Percentiles rank a stretch among this genome's conserved stretches.
These are phyloP conservation scores for Globisporangium megalacanthum DNA, from an alignment of 352 stramenopile species.

Conservation along the genomic window DNA sequence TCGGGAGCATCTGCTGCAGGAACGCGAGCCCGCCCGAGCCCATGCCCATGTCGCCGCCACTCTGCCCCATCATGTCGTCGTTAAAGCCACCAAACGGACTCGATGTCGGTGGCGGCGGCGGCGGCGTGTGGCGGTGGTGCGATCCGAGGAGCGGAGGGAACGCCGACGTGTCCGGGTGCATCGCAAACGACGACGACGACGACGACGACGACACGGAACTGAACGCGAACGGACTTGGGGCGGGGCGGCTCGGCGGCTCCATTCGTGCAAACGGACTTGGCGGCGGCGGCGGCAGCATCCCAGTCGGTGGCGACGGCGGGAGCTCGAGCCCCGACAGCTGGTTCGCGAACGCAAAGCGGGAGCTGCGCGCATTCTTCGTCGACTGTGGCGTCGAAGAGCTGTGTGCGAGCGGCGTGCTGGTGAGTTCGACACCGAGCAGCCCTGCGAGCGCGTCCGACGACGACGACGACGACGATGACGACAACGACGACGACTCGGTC, in stretches of 20 bases:
- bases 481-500: slow-evolving; percentile 31
- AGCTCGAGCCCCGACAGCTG: slow-evolving; percentile 20
- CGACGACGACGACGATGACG: neutral
- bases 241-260: slow-evolving; percentile 9
- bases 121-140: slow-evolving; percentile 21
- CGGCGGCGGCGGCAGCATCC: slow-evolving; percentile 1
- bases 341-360: slow-evolving; percentile 81
- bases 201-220: neutral
- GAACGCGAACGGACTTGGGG: slow-evolving; percentile 17
- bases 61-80: slow-evolving; percentile 7
- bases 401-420: slow-evolving; percentile 35
- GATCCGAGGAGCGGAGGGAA: slow-evolving; percentile 39
- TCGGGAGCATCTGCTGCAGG: slow-evolving; percentile 84
- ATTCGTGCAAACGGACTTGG: slow-evolving; percentile 16
- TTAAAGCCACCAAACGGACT: slow-evolving; percentile 25
- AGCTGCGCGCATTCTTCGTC: slow-evolving; percentile 46
- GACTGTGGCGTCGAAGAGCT: slow-evolving; percentile 15
- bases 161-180: slow-evolving; percentile 23
- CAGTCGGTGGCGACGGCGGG: slow-evolving; percentile 4
- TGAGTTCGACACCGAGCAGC: slow-evolving; percentile 56
- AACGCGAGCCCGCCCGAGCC: slow-evolving; percentile 52
- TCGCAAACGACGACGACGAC: slow-evolving; percentile 18
- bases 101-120: slow-evolving; percentile 14
- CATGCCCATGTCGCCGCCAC: neutral
- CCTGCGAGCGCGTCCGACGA: slow-evolving; percentile 60